Base-by-base conservation (phyloP, 1,284 basidiomycete genomes). In the Afroboletus lepidellus region DNA sequence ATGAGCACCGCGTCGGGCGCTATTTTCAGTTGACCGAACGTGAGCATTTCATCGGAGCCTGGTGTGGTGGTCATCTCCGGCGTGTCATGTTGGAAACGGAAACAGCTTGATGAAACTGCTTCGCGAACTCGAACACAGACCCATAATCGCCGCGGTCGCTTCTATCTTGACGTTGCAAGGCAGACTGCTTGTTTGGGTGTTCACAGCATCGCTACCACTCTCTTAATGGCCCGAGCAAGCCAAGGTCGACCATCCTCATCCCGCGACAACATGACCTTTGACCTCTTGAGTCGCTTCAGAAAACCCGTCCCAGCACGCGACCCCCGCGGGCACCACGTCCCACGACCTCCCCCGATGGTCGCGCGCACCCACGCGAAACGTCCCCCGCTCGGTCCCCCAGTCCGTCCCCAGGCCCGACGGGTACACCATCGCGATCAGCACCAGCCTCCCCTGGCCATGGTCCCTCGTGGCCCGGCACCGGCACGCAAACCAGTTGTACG, bases 41-140 rank as follows among this genome's bases (percentile, higher is more conserved):
- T 58, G 49, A 53, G 51, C 37, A 44, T 46, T 45, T 49, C 55
- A 41, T 48, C 41, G 48, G 25, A 57, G 54, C 48, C 56, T 54
- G 54, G 56, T 69, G 56, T 54, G 36, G 39, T 58, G 57, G 48
- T 68, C 60, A 68, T 66, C 52, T 66, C 65, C 67, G 67, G 53
- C 15, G 34, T 58, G 44, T 50, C 64, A 55, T 41, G 49, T 57
- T 60, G 47, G 46, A 63, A 53, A 38, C 62, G 51, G 60, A 50
- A 55, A 56, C 48, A 41, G 36, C 44, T 56, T 63, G 55, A 58
- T 68, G 66, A 64, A 67, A 65, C 66, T 32, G 21, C 60, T 65
- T 69, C 67, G 56, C 57, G 64, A 66, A 66, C 47, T 51, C 41
- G 50, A 53, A 48, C 55, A 57, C 46, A 66, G 54, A 34, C 53